These are phyloP conservation scores for Yamadazyma sp. DNA, from an alignment of 805 yeast genomes.

Conservation along the genomic window DNA sequence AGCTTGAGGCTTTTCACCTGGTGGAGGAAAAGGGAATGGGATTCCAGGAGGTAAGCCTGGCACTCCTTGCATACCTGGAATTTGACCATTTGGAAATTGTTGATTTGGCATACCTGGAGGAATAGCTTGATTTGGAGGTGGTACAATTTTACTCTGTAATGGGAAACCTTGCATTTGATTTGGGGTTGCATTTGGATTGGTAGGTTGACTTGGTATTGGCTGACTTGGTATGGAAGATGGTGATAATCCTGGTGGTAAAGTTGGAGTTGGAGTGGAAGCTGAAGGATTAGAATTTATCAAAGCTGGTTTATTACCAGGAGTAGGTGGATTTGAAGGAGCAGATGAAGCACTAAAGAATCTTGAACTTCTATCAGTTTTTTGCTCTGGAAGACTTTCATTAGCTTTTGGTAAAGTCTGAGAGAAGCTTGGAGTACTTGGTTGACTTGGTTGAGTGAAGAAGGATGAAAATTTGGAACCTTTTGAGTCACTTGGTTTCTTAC, in stretches of 20 bases:
- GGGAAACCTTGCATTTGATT: constrained; percentile 9
- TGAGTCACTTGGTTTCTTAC: constrained; percentile 13
- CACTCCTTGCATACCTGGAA: constrained; percentile 10
- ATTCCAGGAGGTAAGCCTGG: constrained; percentile 5
- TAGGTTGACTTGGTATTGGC: neutral
- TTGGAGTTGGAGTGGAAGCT: too few species aligned
- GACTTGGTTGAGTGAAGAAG: constrained; percentile 20
- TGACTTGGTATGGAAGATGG: too few species aligned
- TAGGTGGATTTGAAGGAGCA: constrained; percentile 1
- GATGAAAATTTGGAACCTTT: constrained; percentile 38
- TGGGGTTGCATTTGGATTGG: constrained; percentile 6
- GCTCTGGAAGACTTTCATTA: neutral
- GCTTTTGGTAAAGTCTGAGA: constrained; percentile 1
- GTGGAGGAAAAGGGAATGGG: constrained; percentile 4
- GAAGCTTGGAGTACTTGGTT: constrained; percentile 1
- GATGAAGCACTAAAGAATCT: constrained; percentile 13
- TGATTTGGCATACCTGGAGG: constrained; percentile 6
- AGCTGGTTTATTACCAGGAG: constrained; percentile 3
- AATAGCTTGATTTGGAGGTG: constrained; percentile 2
- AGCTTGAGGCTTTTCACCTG: constrained; percentile 8
- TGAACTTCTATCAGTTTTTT: constrained; percentile 8
- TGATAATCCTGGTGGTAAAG: neutral
- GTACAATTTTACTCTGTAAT: constrained; percentile 10
- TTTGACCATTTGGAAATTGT: constrained; percentile 4
- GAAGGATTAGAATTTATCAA: neutral